Conservation (phyloP, 2,329 filamentous ascomycete genomes). For the Curvularia spicifera region DNA sequence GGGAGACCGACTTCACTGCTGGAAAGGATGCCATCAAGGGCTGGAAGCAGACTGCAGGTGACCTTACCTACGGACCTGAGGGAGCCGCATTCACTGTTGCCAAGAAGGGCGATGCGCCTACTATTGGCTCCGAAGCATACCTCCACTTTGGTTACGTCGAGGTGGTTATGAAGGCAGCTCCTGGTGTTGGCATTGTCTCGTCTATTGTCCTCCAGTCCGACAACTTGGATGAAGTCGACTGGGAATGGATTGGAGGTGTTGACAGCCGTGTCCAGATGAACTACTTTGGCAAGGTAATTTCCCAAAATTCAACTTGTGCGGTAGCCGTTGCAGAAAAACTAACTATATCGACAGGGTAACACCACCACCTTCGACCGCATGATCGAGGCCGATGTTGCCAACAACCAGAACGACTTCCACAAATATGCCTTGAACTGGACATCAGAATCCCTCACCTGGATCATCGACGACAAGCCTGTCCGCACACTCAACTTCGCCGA, state of each 20-base stretch:
- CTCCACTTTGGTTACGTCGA: constrained; percentile 86
- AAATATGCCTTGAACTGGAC: constrained; percentile 79
- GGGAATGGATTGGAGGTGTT: constrained; percentile 78
- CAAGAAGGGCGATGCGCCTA: constrained; percentile 61
- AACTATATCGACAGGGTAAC: constrained; percentile 65
- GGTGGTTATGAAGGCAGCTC: constrained; percentile 76
- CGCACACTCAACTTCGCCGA: constrained; percentile 68
- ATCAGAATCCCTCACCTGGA: constrained; percentile 68
- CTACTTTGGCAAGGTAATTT: constrained; percentile 69
- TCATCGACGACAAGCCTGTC: constrained; percentile 70
- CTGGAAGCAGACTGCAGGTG: constrained; percentile 49
- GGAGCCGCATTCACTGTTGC: constrained; percentile 60
- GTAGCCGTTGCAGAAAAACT: background rate
- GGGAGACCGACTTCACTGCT: constrained; percentile 54
- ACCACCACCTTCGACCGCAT: constrained; percentile 74
- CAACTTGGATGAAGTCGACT: constrained; percentile 86
- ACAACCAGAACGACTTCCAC: constrained; percentile 64
- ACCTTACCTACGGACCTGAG: constrained; percentile 52
- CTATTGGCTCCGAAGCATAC: constrained; percentile 79
- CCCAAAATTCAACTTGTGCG: constrained; percentile 25
- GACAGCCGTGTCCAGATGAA: constrained; percentile 70
- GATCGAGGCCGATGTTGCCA: constrained; percentile 63
- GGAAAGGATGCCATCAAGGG: constrained; percentile 48
- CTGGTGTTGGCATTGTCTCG: constrained; percentile 77
- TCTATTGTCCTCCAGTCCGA: constrained; percentile 84